These are phyloP conservation scores for Chenopodium formosanum DNA, from an alignment of 148 eudicot genomes.

Conservation along the genomic window DNA sequence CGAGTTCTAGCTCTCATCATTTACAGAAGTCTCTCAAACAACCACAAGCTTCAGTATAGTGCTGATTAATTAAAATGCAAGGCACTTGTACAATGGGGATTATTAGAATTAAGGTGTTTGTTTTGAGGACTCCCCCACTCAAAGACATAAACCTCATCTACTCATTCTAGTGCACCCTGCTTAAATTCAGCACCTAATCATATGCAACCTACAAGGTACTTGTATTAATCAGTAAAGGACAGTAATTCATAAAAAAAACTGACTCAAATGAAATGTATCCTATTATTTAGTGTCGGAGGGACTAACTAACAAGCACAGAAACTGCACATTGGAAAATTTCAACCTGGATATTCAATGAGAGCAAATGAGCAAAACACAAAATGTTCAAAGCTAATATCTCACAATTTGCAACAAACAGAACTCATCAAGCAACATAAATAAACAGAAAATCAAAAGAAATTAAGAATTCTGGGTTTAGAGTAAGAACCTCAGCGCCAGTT, in stretches of 20 bases:
- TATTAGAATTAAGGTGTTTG: neutral
- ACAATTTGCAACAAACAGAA: neutral
- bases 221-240: too few species aligned
- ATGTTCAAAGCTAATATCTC: too few species aligned
- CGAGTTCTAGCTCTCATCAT: neutral
- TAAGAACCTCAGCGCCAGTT: conserved; percentile 75
- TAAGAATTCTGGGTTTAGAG: neutral
- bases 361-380: too few species aligned
- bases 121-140: neutral
- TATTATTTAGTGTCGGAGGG: neutral
- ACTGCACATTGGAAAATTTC: neutral
- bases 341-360: too few species aligned
- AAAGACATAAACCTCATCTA: neutral
- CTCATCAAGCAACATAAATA: neutral
- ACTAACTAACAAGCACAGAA: neutral
- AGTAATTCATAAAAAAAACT: too few species aligned
- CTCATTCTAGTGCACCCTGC: neutral
- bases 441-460: neutral
- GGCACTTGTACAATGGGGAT: neutral
- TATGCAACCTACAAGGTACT: neutral
- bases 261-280: neutral
- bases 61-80: neutral
- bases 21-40: neutral
- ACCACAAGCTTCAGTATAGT: neutral
- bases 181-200: neutral